Evolutionary conservation across 2,329 filamentous ascomycete species (phyloP).

Genomic region (Fusarium nodosum): DNA sequence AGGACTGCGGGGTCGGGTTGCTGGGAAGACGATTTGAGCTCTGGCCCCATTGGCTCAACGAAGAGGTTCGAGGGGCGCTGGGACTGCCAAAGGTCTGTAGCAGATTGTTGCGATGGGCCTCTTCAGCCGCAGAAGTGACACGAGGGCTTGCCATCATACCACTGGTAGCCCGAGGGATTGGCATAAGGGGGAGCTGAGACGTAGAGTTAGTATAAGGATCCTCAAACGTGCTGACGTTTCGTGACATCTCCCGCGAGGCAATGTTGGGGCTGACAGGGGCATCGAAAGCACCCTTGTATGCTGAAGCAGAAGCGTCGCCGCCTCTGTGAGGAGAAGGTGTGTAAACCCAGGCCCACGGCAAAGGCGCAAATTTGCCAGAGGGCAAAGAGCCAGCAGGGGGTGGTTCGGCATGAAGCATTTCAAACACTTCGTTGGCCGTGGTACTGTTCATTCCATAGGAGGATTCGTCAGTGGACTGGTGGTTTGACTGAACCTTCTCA

Average conservation of each 20-base stretch:
- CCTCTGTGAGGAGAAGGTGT: slow-evolving; percentile 53
- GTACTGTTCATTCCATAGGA: slow-evolving; percentile 69
- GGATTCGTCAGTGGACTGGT: slow-evolving; percentile 56
- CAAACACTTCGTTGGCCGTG: slow-evolving; percentile 66
- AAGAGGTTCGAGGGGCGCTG: slow-evolving; percentile 50
- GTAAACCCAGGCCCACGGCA: slow-evolving; percentile 67
- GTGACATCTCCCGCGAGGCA: slow-evolving; percentile 39
- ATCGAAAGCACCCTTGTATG: slow-evolving; percentile 49
- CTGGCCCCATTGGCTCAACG: slow-evolving; percentile 52
- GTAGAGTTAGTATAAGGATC: slow-evolving; percentile 53
- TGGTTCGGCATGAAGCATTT: slow-evolving; percentile 53
- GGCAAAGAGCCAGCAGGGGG: slow-evolving; percentile 51
- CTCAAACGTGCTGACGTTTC: slow-evolving; percentile 42
- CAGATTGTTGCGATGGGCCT: slow-evolving; percentile 53
- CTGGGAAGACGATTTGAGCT: slow-evolving; percentile 39
- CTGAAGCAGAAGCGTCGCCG: slow-evolving; percentile 38
- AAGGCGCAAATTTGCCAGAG: slow-evolving; percentile 53
- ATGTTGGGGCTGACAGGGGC: slow-evolving; percentile 45
- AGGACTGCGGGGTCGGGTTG: slow-evolving; percentile 38
- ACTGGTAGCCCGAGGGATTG: slow-evolving; percentile 24
- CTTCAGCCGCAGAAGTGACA: slow-evolving; percentile 45
- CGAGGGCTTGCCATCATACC: slow-evolving; percentile 41
- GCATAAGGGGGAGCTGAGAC: slow-evolving; percentile 33
- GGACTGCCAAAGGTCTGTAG: slow-evolving; percentile 54
- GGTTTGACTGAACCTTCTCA: slow-evolving; percentile 52